Evolutionary conservation across 306 rosid genomes (phyloP), one percentile per base, ranked within the genome.

Genomic region (Prunus salicina): DNA sequence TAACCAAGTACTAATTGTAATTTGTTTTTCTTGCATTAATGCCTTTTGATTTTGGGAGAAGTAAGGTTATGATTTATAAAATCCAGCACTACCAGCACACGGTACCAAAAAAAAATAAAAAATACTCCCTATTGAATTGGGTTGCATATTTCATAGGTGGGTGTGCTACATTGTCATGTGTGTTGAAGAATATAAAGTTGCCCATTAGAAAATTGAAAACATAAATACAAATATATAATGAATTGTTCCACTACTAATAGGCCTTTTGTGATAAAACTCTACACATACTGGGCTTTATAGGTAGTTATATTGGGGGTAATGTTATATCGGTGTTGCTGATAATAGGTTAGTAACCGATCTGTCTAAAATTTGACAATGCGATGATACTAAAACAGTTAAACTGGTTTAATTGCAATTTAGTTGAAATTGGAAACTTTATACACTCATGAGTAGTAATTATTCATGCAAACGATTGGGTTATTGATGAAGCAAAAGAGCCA

Each of bases 311-410:
- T 38, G 1, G 2, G 5, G 8, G 2, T 9, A 6, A 38, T 38
- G 6, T 38, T 6, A 38, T 38, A 38, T 38, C 2, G 43, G 1
- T 6, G 8, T 6, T 38, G 43, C 0, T 38, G 2, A 8, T 38
- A 6, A 0, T 38, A 2, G 9, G 2, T 6, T 8, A 38, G 0
- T 38, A 2, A 38, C 9, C 0, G 8, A 6, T 38, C 0, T 38
- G 2, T 38, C 43, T 38, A 6, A 38, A 38, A 6, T 38, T 38
- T 38, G 9, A 6, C 43, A 38, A 38, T 32, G 0, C 7, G 38
- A 32, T 32, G 38, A 34, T 34, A 6, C 41, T 34, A 34, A 0
- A 34, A 5, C 2, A 34, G 8, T 34, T 34, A 34, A 34, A 34
- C 41, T 34, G 0, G 1, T 7, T 34, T 34, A 5, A 34, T 34